Conservation (phyloP, 805 yeast species). For the Spathaspora hagerdaliae region DNA sequence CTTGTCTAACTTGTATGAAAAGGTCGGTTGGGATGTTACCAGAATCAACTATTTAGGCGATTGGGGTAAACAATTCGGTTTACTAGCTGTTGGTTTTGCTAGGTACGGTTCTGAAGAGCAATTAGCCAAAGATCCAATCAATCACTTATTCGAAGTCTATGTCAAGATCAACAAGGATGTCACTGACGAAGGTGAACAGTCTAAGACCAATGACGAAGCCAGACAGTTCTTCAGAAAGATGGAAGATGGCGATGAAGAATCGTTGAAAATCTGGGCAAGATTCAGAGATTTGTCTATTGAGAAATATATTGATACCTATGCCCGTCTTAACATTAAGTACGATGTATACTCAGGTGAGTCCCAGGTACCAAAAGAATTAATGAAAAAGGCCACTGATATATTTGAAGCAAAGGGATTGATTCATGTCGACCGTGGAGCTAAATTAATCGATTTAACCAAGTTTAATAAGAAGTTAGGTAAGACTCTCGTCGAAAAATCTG, state of each 20-base stretch:
- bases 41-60: conserved; percentile 96
- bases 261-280: conserved; percentile 74
- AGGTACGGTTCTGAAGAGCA: conserved; percentile 78
- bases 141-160: conserved; percentile 91
- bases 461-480: conserved; percentile 91
- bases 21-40: conserved; percentile 86
- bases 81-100: conserved; percentile 88
- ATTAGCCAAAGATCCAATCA: conserved; percentile 76
- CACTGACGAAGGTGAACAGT: conserved; percentile 54
- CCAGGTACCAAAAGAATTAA: conserved; percentile 71
- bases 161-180: conserved; percentile 82
- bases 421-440: conserved; percentile 87
- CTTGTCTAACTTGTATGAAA: conserved; percentile 83
- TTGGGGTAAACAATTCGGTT: conserved; percentile 99
- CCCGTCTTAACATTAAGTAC: conserved; percentile 83
- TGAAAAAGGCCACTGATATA: conserved; percentile 60
- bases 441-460: conserved; percentile 76
- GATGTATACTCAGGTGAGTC: conserved; percentile 95
- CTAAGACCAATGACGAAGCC: conserved; percentile 72
- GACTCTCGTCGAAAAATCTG: conserved; percentile 87
- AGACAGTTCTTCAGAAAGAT: conserved; percentile 81
- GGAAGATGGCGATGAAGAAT: conserved; percentile 90
- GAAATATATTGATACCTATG: conserved; percentile 82
- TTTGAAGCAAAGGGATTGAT: conserved; percentile 68
- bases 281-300: conserved; percentile 90